Percentiles rank a stretch among this genome's conserved stretches.
Conservation (phyloP, 257 asterid species). For the Nicotiana tabacum region DNA sequence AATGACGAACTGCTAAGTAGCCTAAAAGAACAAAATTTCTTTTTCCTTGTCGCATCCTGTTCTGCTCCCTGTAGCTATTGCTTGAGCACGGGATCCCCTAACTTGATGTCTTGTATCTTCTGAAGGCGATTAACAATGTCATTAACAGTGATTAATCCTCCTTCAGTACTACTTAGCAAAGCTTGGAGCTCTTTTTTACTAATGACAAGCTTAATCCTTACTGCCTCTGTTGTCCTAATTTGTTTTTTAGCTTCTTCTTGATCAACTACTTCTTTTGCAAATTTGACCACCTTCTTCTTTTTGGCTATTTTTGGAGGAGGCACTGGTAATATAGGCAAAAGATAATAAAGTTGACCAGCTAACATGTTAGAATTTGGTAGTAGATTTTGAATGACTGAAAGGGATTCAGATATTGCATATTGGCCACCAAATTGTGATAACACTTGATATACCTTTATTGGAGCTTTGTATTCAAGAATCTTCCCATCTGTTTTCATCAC, state of each 20-base stretch:
- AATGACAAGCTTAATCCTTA: conserved; percentile 70
- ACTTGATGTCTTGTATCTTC: too few species aligned
- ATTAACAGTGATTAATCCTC: conserved; percentile 41
- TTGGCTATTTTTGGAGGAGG: conserved; percentile 18
- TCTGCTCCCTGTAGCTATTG: not conserved
- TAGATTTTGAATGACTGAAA: conserved; percentile 40
- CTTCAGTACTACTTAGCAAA: conserved; percentile 28
- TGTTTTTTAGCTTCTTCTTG: conserved; percentile 24
- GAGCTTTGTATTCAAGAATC: conserved; percentile 54
- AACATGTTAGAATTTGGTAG: too few species aligned
- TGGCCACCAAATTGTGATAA: conserved; percentile 42
- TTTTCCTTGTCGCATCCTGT: not conserved
- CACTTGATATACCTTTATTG: conserved; percentile 49
- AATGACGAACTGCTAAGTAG: not conserved
- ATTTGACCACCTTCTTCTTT: conserved; percentile 25
- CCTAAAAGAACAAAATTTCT: not conserved
- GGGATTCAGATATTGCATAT: conserved; percentile 50
- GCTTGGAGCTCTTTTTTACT: conserved; percentile 62
- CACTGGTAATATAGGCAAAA: conserved; percentile 39
- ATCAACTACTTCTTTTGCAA: conserved; percentile 24
- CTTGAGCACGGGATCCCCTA: not conserved
- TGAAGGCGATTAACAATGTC: conserved; percentile 34
- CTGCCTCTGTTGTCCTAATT: conserved; percentile 27
- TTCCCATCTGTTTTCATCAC: conserved; percentile 67
- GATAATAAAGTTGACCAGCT: conserved; percentile 52